phyloP scores from a whole-genome alignment of 495 filamentous ascomycete species.

The Jackrogersella minutella region DNA sequence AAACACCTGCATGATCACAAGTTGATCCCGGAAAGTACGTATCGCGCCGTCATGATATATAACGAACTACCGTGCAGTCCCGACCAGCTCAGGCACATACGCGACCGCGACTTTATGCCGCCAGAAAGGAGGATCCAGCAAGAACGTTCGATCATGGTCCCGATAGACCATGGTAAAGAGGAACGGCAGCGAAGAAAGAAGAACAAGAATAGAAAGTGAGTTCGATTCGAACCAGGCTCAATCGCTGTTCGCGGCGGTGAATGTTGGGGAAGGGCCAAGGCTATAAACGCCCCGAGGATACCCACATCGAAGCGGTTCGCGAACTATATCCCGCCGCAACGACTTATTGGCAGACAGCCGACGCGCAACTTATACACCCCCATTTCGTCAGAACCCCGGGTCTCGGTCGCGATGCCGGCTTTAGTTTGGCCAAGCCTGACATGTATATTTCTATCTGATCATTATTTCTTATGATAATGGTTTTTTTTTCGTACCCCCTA shows the following conservation, averaged over 20 bases:
- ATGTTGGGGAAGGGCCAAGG: constrained; percentile 5
- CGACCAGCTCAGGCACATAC: constrained; percentile 7
- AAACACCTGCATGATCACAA: constrained; percentile 40
- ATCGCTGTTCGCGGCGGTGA: not conserved
- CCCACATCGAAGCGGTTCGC: constrained; percentile 25
- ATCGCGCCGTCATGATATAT: constrained; percentile 17
- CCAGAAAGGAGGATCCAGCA: constrained; percentile 14
- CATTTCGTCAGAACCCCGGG: not conserved
- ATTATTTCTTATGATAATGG: constrained; percentile 9
- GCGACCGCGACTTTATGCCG: not conserved
- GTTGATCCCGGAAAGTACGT: constrained; percentile 31
- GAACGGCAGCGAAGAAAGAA: constrained; percentile 19
- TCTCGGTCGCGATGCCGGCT: constrained; percentile 15
- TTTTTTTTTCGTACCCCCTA: not conserved
- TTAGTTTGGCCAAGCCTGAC: not conserved
- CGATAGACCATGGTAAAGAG: constrained; percentile 30
- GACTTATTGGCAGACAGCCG: constrained; percentile 10
- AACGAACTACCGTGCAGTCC: constrained; percentile 30
- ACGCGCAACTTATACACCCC: constrained; percentile 1
- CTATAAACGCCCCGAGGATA: constrained; percentile 21
- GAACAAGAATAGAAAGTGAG: not conserved
- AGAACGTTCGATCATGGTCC: not conserved
- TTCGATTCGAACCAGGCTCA: not conserved
- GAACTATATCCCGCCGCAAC: constrained; percentile 17
- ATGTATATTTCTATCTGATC: constrained; percentile 9